phyloP scores from a whole-genome alignment of 2,329 filamentous ascomycete genomes.

The Paraconiothyrium sp. region DNA sequence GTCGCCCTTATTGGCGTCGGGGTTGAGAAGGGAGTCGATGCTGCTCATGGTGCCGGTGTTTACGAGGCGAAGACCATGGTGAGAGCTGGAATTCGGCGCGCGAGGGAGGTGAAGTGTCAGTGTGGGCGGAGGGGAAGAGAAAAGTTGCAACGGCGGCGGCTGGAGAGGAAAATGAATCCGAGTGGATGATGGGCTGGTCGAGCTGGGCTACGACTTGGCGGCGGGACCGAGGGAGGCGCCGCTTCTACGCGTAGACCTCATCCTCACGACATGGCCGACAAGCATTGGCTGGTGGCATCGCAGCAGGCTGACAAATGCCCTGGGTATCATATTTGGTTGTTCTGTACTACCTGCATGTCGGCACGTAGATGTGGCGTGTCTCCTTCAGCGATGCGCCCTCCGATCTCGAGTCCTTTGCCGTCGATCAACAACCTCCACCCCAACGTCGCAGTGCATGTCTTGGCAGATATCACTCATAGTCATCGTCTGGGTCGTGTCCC shows the following conservation, averaged over 20 bases:
- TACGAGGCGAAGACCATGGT: constrained; percentile 17
- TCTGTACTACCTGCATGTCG: not conserved
- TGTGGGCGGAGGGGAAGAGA: not conserved
- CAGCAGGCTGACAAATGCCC: constrained; percentile 10
- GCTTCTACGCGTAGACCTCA: not conserved
- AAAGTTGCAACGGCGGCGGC: constrained; percentile 4
- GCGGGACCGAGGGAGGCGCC: constrained; percentile 9
- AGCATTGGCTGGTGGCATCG: not conserved
- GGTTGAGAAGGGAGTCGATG: constrained; percentile 50
- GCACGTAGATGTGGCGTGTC: not conserved
- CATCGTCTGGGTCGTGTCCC: constrained; percentile 8
- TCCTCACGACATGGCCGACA: not conserved
- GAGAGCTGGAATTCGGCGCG: constrained; percentile 3
- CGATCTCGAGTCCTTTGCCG: not conserved
- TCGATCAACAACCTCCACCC: not conserved
- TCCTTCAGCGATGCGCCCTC: not conserved
- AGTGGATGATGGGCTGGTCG: constrained; percentile 3
- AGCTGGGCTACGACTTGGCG: constrained; percentile 1
- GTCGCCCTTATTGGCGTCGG: constrained; percentile 31
- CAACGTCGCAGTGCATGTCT: not conserved
- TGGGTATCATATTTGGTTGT: constrained; percentile 3
- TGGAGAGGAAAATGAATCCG: constrained; percentile 9
- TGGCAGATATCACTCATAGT: not conserved
- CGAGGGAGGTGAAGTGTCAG: not conserved
- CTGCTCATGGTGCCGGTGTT: constrained; percentile 39